Evolutionary conservation across 352 stramenopile genomes (phyloP).

Genomic region (Phytophthora rubi): DNA sequence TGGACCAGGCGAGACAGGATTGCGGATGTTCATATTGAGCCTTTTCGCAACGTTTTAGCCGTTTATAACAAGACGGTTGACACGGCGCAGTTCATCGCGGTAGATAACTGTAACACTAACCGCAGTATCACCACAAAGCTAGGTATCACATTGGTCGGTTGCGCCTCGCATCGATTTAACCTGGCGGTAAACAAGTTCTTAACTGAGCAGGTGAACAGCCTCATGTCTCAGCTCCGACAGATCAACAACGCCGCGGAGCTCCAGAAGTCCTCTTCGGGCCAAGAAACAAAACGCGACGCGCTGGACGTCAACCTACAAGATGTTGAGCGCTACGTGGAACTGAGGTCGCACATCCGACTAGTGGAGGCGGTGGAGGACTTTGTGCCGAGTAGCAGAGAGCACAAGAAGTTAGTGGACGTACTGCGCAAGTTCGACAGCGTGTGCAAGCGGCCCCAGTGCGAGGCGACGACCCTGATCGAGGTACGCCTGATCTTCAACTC

Average conservation of each 20-base stretch:
- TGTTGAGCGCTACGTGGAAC: constrained; percentile 11
- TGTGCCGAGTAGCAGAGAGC: too few species aligned
- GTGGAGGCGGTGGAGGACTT: constrained; percentile 13
- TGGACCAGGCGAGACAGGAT: constrained; percentile 12
- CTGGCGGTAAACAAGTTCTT: not conserved
- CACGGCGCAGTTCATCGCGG: constrained; percentile 8
- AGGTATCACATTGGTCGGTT: constrained; percentile 1
- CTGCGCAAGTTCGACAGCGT: too few species aligned
- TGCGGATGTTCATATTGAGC: constrained; percentile 2
- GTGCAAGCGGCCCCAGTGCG: too few species aligned
- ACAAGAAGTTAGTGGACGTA: not conserved
- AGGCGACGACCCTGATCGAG: not conserved
- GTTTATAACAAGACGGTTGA: constrained; percentile 15
- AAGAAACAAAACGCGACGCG: too few species aligned
- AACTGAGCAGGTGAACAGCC: not conserved
- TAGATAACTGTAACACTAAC: constrained; percentile 26
- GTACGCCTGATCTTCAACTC: not conserved
- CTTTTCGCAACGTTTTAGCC: not conserved
- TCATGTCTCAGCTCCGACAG: not conserved
- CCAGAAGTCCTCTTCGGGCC: too few species aligned
- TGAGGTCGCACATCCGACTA: not conserved
- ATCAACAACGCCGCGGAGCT: too few species aligned
- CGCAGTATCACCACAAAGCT: constrained; percentile 7
- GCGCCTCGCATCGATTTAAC: not conserved
- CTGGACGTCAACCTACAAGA: too few species aligned